Base-by-base conservation (phyloP, 306 rosid species). In the Lithocarpus polystachyus region DNA sequence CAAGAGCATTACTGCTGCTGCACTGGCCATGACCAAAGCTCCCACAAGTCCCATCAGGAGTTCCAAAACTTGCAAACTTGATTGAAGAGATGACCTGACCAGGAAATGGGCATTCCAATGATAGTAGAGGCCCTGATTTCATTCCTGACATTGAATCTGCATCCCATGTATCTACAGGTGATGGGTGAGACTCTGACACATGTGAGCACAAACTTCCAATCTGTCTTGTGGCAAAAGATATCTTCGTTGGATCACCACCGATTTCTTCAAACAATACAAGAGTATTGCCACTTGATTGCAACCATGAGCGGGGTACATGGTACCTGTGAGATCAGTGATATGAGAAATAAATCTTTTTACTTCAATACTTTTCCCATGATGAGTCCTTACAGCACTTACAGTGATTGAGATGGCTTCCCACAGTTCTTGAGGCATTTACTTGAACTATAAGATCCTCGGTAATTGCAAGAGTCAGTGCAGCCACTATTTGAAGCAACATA, bases 61-160 rank as follows among this genome's bases (percentile, higher is more conserved):
- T 90, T 75, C 98, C 98, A 19, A 83, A 95, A 82, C 98, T 93
- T 12, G 98, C 99, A 70, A 95, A 92, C 72, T 88, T 90, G 77
- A 95, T 88, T 74, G 95, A 88, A 80, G 99, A 89, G 71, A 95
- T 91, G 35, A 84, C 79, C 60, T 92, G 98, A 78, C 85, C 82
- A 61, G 92, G 93, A 73, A 87, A 79, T 60, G 98, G 96, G 82
- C 99, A 93, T 71, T 91, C 88, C 0, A 93, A 84, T 37, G 92
- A 91, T 33, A 95, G 71, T 52, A 75, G 65, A 56, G 99, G 94
- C 51, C 76, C 84, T 48, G 40, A 33, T 56, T 78, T 84, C 60
- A 68, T 82, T 78, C 61, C 84, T 37, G 84, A 81, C 52, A 75
- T 76, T 14, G 89, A 73, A 54, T 86, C 88, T 70, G 87, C 74